Evolutionary conservation across 305 asterid genomes (phyloP), one percentile per base, ranked within the genome.

Genomic region (Fraxinus paxiana): DNA sequence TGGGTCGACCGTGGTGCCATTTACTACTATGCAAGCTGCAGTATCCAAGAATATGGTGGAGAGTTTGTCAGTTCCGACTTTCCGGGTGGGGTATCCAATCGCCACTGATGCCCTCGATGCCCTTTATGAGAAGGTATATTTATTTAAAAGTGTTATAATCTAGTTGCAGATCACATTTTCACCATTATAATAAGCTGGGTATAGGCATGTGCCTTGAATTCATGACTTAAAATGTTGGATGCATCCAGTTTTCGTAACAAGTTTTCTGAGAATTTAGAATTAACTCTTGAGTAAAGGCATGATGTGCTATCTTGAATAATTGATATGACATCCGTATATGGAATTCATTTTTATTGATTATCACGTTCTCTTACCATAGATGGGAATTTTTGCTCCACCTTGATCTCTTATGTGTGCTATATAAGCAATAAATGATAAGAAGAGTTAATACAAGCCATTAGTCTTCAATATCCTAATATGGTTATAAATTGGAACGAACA

Each of bases 21-120:
- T 96, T 78, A 92, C 97, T 4, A 84, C 93, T 82, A 96, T 96
- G 99, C 99, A 96, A 85, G 83, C 89, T 76, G 99, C 97, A 0
- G 98, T 96, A 18, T 89, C 98, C 2, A 96, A 88, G 90, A 96
- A 96, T 81, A 94, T 96, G 98, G 78, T 92, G 86, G 98, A 96
- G 89, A 94, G 98, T 76, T 85, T 94, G 70, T 83, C 87, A 15
- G 97, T 94, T 56, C 99, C 99, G 1, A 92, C 98, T 18, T 96
- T 96, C 81, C 89, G 98, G 78, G 99, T 96, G 24, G 97, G 98
- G 26, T 96, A 96, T 82, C 97, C 98, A 0, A 83, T 94, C 5
- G 35, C 82, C 4, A 92, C 98, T 0, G 90, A 91, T 85, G 93
- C 93, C 6, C 97, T 96, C 56, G 98, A 96, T 82, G 98, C 92